These are phyloP conservation scores for Cyberlindnera saturnus DNA, from an alignment of 805 yeast species.

Conservation along the genomic window DNA sequence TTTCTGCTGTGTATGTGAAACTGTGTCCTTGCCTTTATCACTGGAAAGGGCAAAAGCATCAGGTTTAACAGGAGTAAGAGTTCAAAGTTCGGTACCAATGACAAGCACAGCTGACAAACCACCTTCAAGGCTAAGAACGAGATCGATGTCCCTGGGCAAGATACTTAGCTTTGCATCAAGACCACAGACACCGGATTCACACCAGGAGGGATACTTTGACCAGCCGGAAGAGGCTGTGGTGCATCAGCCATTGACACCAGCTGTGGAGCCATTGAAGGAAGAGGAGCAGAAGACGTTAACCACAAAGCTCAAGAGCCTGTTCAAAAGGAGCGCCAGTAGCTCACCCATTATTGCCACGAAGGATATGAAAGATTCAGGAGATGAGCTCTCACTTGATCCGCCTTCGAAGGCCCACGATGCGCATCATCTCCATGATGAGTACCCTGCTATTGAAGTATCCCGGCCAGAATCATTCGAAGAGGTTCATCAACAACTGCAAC, in stretches of 20 bases:
- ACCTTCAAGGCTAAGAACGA: constrained; percentile 27
- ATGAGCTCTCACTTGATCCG: constrained; percentile 9
- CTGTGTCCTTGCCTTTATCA: too few species aligned
- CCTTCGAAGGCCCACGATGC: constrained; percentile 13
- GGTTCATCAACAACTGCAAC: constrained; percentile 9
- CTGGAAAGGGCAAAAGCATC: too few species aligned
- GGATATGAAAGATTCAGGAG: constrained; percentile 6
- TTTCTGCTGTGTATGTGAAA: too few species aligned
- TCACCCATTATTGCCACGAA: constrained; percentile 14
- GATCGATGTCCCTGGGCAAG: constrained; percentile 37
- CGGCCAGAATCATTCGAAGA: constrained; percentile 1
- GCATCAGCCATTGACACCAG: constrained; percentile 10
- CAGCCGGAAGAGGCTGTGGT: constrained; percentile 8
- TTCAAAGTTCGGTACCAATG: too few species aligned
- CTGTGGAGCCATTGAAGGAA: constrained; percentile 5
- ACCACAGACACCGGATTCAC: constrained; percentile 7
- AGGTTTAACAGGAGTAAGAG: too few species aligned
- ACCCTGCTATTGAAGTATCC: constrained; percentile 6
- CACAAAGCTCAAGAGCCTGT: constrained; percentile 18
- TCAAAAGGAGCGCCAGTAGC: constrained; percentile 13
- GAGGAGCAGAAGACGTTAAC: constrained; percentile 12
- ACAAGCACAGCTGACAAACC: background rate
- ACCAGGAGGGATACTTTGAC: constrained; percentile 2
- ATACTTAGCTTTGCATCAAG: constrained; percentile 31
- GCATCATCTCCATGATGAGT: constrained; percentile 5